phyloP scores from a whole-genome alignment of 352 stramenopile species.

The Globisporangium mamillatum region DNA sequence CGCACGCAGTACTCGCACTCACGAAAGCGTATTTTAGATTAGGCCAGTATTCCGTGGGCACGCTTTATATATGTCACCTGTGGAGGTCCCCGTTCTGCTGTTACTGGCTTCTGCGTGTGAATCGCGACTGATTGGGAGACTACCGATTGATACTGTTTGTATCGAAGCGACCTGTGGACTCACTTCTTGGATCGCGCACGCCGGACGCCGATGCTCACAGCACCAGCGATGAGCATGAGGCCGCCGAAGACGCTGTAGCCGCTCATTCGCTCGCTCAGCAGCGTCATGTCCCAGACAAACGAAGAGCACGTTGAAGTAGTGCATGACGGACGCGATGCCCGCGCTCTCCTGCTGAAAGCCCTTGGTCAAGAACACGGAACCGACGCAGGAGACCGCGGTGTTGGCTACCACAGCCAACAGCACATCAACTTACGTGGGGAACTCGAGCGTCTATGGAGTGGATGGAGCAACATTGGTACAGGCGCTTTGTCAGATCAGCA shows the following conservation, averaged over 20 bases:
- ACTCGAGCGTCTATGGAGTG: conserved; percentile 14
- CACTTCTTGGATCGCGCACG: conserved; percentile 28
- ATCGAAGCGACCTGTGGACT: too few species aligned
- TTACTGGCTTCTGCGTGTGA: background rate
- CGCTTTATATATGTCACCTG: background rate
- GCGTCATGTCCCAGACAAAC: conserved; percentile 46
- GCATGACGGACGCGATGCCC: conserved; percentile 63
- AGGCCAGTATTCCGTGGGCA: background rate
- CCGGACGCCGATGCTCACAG: conserved; percentile 48
- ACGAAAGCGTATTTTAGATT: background rate
- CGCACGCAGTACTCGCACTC: background rate
- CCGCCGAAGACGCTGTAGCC: conserved; percentile 56
- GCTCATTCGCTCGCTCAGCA: conserved; percentile 54
- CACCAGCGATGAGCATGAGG: conserved; percentile 47
- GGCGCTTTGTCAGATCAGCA: background rate
- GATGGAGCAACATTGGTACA: background rate
- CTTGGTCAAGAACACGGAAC: conserved; percentile 51
- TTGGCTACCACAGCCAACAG: conserved; percentile 42
- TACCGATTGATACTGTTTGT: too few species aligned
- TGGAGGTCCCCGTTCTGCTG: background rate
- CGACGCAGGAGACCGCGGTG: conserved; percentile 47
- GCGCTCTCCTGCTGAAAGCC: conserved; percentile 60
- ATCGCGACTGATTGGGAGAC: too few species aligned
- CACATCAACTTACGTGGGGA: conserved; percentile 24
- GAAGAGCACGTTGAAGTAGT: conserved; percentile 71